Conservation (phyloP, 768 basidiomycete species). For the Mycena vulgaris region DNA sequence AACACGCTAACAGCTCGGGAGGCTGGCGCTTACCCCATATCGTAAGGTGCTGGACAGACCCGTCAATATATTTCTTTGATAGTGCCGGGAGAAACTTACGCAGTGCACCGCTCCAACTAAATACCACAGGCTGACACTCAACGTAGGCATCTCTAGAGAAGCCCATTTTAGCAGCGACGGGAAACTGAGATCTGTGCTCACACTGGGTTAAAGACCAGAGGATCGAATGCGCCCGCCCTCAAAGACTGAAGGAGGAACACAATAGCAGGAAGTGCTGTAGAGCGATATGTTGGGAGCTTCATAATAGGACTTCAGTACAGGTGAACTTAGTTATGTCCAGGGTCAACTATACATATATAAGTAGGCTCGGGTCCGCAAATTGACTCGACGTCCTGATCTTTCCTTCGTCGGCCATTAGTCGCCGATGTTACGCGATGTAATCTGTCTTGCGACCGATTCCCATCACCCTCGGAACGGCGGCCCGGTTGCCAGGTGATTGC, state of each 20-base stretch:
- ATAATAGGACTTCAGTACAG: slow-evolving; percentile 22
- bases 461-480: too few relatives aligned
- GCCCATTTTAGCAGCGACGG: slow-evolving; percentile 18
- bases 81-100: slow-evolving; percentile 24
- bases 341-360: too few relatives aligned
- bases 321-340: slow-evolving; percentile 13
- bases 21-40: slow-evolving; percentile 24
- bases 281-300: slow-evolving; percentile 21
- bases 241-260: slow-evolving; percentile 28
- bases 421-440: slow-evolving; percentile 16
- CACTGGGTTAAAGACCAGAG: slow-evolving; percentile 27
- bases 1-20: slow-evolving; percentile 11
- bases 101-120: slow-evolving; percentile 22
- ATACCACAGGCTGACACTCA: slow-evolving; percentile 23
- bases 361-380: slow-evolving; percentile 23
- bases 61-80: slow-evolving; percentile 24
- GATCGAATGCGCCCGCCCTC: slow-evolving; percentile 22
- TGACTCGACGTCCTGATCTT: slow-evolving; percentile 23
- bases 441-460: too few relatives aligned
- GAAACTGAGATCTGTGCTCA: slow-evolving; percentile 27
- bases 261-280: slow-evolving; percentile 23
- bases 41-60: slow-evolving; percentile 23
- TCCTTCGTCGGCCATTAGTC: slow-evolving; percentile 16
- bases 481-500: too few relatives aligned
- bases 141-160: slow-evolving; percentile 21